These are phyloP conservation scores for Cunninghamia lanceolata DNA, from an alignment of 75 land plant genomes.

Conservation along the genomic window DNA sequence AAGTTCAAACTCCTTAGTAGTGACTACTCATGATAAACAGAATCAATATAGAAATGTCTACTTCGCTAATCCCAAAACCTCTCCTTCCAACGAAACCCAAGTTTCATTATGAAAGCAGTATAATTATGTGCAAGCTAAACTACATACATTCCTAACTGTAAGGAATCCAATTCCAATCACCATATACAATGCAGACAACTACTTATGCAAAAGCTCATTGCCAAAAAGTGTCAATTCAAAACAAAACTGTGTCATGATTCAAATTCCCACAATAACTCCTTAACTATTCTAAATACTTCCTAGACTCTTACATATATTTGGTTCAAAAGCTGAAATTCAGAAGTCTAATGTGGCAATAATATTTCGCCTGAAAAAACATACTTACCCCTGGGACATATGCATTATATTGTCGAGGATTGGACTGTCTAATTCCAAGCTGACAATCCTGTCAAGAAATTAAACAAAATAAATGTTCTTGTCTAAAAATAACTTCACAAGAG, in stretches of 20 bases:
- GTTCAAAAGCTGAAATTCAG: background rate
- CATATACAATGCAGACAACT: too few species aligned
- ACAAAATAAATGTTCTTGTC: background rate
- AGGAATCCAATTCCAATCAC: too few species aligned
- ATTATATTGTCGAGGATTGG: slow-evolving; percentile 93
- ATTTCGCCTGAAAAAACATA: background rate
- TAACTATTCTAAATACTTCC: background rate
- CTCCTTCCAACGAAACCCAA: background rate
- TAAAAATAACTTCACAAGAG: background rate
- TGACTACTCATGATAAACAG: background rate
- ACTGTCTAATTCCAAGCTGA: slow-evolving; percentile 83
- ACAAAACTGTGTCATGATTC: background rate
- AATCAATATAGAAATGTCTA: background rate
- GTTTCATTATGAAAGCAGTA: background rate
- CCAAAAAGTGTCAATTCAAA: background rate
- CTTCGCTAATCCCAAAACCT: background rate
- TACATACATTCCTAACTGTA: background rate
- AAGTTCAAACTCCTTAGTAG: background rate
- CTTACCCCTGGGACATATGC: slow-evolving; percentile 89
- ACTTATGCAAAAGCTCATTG: background rate
- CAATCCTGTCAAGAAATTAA: slow-evolving; percentile 58
- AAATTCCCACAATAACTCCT: background rate
- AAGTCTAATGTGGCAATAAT: background rate
- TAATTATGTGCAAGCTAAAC: background rate
- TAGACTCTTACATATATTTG: background rate